A percentile compares a stretch with the other conserved stretches of the same genome.
Evolutionary conservation across 192 early-diverging fungal genomes (phyloP).

Genomic region (Piromyces sp.): DNA sequence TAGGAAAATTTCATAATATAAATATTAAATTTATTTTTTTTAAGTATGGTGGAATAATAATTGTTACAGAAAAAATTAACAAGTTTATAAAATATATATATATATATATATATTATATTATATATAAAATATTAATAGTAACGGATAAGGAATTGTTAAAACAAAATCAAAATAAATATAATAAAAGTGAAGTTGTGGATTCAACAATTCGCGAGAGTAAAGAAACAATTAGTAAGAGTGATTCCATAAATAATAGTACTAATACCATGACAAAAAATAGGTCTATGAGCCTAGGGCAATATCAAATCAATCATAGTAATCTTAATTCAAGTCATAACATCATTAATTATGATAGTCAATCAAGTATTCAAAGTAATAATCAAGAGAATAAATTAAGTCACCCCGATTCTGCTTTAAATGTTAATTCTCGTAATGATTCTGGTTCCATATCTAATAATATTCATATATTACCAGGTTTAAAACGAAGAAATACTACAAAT

Average conservation of each 20-base stretch:
- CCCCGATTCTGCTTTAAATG: background rate
- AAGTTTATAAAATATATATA: too few species aligned
- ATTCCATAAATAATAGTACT: background rate
- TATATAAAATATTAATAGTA: background rate
- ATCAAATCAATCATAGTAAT: background rate
- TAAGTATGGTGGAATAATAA: too few species aligned
- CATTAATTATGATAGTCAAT: background rate
- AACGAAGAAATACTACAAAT: background rate
- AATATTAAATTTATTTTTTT: too few species aligned
- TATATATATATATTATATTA: too few species aligned
- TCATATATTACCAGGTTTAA: background rate
- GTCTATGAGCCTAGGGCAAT: too few species aligned
- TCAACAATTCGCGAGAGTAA: background rate
- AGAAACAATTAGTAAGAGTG: background rate
- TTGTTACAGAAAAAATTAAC: too few species aligned
- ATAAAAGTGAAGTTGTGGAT: background rate
- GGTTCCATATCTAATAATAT: background rate
- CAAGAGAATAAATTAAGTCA: background rate
- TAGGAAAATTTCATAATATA: too few species aligned
- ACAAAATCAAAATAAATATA: background rate
- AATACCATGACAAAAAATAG: background rate
- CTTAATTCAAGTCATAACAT: background rate
- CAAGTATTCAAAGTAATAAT: background rate
- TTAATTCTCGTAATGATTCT: background rate
- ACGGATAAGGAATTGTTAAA: background rate